Percentiles rank a stretch among this genome's conserved stretches.
Evolutionary conservation across 805 yeast species (phyloP).

Genomic region (Saccharomyces eubayanus): DNA sequence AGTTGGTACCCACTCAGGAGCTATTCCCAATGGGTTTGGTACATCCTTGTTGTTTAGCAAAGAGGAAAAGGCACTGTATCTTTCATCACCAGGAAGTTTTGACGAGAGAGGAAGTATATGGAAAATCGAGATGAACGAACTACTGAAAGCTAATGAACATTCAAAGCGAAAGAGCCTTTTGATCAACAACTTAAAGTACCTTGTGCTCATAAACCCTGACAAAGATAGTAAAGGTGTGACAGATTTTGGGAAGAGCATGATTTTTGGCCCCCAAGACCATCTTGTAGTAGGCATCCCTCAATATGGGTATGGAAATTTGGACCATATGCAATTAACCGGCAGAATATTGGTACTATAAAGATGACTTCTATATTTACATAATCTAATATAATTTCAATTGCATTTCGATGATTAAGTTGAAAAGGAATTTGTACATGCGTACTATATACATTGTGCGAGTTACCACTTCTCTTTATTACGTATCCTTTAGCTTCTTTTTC

Average conservation of each 20-base stretch:
- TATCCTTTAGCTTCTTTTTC: conserved; percentile 11
- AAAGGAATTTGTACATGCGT: background rate
- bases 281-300: conserved; percentile 36
- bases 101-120: conserved; percentile 39
- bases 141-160: conserved; percentile 5
- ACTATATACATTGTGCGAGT: background rate
- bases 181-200: conserved; percentile 7
- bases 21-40: conserved; percentile 27
- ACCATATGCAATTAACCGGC: conserved; percentile 29
- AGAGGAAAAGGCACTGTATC: conserved; percentile 20
- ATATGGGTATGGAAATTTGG: conserved; percentile 29
- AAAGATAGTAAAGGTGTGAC: conserved; percentile 29
- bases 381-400: background rate
- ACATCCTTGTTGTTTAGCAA: conserved; percentile 18
- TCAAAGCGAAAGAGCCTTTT: background rate
- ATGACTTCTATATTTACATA: background rate
- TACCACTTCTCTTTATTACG: background rate
- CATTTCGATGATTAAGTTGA: background rate
- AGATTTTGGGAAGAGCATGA: conserved; percentile 39
- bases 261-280: conserved; percentile 15
- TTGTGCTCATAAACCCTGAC: conserved; percentile 11
- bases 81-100: conserved; percentile 38
- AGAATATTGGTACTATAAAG: conserved; percentile 9
- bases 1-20: conserved; percentile 6
- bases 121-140: conserved; percentile 26